Evolutionary conservation across 768 basidiomycete genomes (phyloP).

Genomic region (Auricularia sp.): DNA sequence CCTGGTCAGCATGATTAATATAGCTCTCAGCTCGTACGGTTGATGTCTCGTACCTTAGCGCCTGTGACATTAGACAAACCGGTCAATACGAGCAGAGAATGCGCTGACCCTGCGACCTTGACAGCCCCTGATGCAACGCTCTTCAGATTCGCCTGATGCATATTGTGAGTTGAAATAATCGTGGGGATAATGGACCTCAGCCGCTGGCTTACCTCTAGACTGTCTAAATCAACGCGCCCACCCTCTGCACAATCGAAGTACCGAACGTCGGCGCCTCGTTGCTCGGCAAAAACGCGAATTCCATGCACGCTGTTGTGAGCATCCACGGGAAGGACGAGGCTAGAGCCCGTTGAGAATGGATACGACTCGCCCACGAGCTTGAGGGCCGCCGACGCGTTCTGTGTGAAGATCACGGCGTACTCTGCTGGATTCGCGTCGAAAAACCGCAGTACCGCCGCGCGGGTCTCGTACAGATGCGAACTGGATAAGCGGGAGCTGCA

Average conservation of each 20-base stretch:
- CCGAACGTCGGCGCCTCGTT: slow-evolving; percentile 44
- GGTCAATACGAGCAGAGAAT: slow-evolving; percentile 64
- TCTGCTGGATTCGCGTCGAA: slow-evolving; percentile 59
- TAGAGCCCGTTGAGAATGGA: slow-evolving; percentile 49
- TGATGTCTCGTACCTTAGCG: slow-evolving; percentile 41
- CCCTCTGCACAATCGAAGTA: slow-evolving; percentile 57
- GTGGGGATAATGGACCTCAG: too few relatives aligned
- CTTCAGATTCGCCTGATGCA: background rate
- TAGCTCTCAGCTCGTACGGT: background rate
- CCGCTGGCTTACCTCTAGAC: slow-evolving; percentile 44
- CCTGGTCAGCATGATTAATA: background rate
- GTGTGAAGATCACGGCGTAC: slow-evolving; percentile 74
- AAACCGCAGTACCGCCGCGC: slow-evolving; percentile 62
- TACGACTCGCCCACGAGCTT: slow-evolving; percentile 78
- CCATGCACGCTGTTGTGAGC: slow-evolving; percentile 83
- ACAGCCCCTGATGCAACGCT: background rate
- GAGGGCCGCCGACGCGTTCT: slow-evolving; percentile 70
- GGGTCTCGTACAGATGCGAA: slow-evolving; percentile 56
- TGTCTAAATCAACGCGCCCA: slow-evolving; percentile 54
- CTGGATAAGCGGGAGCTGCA: slow-evolving; percentile 62
- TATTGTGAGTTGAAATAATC: too few relatives aligned
- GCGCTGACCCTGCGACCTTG: slow-evolving; percentile 28
- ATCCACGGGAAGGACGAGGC: slow-evolving; percentile 61
- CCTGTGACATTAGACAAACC: slow-evolving; percentile 80
- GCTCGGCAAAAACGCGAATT: slow-evolving; percentile 59